Evolutionary conservation across 1,284 basidiomycete genomes (phyloP), one percentile per base, ranked within the genome.

Genomic region (Ceratobasidium sp.): DNA sequence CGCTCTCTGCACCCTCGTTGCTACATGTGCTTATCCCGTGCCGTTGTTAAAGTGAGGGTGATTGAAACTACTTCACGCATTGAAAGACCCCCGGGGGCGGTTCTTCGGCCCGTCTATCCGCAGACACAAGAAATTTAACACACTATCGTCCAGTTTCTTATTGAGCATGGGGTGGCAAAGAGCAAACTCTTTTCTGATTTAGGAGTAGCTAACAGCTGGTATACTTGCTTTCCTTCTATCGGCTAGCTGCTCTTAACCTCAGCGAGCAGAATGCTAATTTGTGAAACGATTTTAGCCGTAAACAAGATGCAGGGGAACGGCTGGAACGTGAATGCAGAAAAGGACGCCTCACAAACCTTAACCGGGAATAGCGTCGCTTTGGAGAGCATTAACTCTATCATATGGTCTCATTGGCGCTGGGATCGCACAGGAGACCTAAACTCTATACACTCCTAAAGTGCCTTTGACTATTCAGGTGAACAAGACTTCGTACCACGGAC

Each of bases 321-420:
- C 2, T 60, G 67, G 67, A 54, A 71, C n/a, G 29, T 48, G n/a
- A 17, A 44, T 4, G 67, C 50, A 2, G 47, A 48, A 24, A 71
- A 71, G 53, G 29, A 50, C 22, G 67, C 47, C 31, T 57, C 67
- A 1, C 54, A 59, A 4, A 71, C 59, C 36, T 36, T 59, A 31
- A 24, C 29, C 41, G 67, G 59, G 44, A 22, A 71, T 19, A 22
- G 44, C 45, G 54, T 71, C 1, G 54, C 54, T 5, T 56, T 71
- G 11, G 44, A 71, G 9, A 59, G 56, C 22, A 71, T 71, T 19
- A 59, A 60, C 11, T 47, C 67, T 14, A 31, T 71, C 3, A 59
- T 71, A 7, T 71, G 67, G 67, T 71, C 54, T n/a, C 67, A 71
- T 31, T 60, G 47, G 14, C 67, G 59, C 45, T 71, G 54, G 67